Evolutionary conservation across 805 yeast species (phyloP), one percentile per base, ranked within the genome.

Genomic region (Wickerhamiella bombiphila): DNA sequence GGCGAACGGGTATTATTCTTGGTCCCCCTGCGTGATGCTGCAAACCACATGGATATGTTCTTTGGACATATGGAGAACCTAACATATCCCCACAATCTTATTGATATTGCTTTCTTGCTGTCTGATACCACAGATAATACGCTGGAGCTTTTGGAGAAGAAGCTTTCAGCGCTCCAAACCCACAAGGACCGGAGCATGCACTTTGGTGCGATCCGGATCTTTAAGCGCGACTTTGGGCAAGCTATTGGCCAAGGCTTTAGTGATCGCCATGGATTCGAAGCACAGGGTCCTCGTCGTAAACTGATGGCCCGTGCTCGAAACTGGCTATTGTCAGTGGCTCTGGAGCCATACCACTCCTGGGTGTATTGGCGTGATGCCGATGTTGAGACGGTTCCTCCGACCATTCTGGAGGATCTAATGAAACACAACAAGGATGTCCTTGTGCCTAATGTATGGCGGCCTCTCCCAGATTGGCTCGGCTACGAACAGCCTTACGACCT

Each of bases 311-410:
- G 88, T 40, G 96, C 97, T 5, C 69, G 98, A 57, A 88, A 88
- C 59, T 88, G 97, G 98, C 63, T 88, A 31, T 72, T 85, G 53
- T 65, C 88, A 1, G 91, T 79, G 5, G 93, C 96, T 1, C 58
- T 88, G 33, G 79, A 79, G 57, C 97, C 98, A 1, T 78, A 88
- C 57, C 98, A 88, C 56, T 78, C 94, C 3, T 86, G 88, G 80
- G 96, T 88, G 8, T 86, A 88, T 58, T 88, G 98, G 98, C 69
- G 98, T 59, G 97, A 88, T 63, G 95, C 93, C 9, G 97, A 88
- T 58, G 94, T 88, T n/a, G 94, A 88, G 57, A 78, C 88, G 0
- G 77, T 80, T 20, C 94, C 96, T 2, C 69, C 76, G 1, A 75
- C 94, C 2, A 74, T 88, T 43, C 60, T 88, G 45, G 94, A 88